Percentiles rank a stretch among this genome's conserved stretches.
These are phyloP conservation scores for Hawksworthiomyces lignivorus DNA, from an alignment of 2,329 filamentous ascomycete species.

Conservation along the genomic window DNA sequence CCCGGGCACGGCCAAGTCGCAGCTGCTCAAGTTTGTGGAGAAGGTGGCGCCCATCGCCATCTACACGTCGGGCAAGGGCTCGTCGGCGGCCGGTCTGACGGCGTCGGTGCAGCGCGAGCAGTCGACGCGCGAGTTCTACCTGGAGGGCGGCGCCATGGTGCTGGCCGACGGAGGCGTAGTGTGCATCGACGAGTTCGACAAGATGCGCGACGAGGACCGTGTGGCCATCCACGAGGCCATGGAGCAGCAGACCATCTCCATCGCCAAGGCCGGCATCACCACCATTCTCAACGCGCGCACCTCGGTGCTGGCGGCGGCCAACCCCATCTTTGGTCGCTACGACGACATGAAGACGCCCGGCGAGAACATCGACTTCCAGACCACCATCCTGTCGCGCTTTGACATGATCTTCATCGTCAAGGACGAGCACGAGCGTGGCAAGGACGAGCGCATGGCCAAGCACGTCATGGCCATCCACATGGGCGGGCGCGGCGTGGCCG, in stretches of 20 bases:
- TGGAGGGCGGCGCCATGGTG: slow-evolving; percentile 98
- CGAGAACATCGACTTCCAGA: slow-evolving; percentile 99
- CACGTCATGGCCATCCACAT: slow-evolving; percentile 98
- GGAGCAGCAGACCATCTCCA: slow-evolving; percentile 99
- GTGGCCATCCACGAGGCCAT: slow-evolving; percentile 99
- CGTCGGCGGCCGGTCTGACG: slow-evolving; percentile 92
- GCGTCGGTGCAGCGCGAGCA: slow-evolving; percentile 93
- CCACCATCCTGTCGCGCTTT: slow-evolving; percentile 94
- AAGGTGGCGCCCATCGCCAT: slow-evolving; percentile 95
- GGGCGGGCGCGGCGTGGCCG: slow-evolving; percentile 73
- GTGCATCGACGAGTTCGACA: slow-evolving; percentile 99
- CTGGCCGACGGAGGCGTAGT: slow-evolving; percentile 94
- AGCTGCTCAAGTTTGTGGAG: slow-evolving; percentile 94
- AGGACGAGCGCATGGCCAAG: slow-evolving; percentile 88
- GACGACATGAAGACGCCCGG: slow-evolving; percentile 96
- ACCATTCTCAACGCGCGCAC: slow-evolving; percentile 95
- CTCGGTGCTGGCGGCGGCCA: slow-evolving; percentile 89
- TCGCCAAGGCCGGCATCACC: slow-evolving; percentile 96
- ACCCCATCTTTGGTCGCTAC: slow-evolving; percentile 95
- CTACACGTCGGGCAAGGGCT: slow-evolving; percentile 97
- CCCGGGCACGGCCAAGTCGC: slow-evolving; percentile 95
- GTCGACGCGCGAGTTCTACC: slow-evolving; percentile 89
- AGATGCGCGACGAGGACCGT: slow-evolving; percentile 97
- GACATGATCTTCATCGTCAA: slow-evolving; percentile 99
- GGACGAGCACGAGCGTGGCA: slow-evolving; percentile 82